Conservation (phyloP, 1,284 basidiomycete species). For the Ustilago xerochloae region DNA sequence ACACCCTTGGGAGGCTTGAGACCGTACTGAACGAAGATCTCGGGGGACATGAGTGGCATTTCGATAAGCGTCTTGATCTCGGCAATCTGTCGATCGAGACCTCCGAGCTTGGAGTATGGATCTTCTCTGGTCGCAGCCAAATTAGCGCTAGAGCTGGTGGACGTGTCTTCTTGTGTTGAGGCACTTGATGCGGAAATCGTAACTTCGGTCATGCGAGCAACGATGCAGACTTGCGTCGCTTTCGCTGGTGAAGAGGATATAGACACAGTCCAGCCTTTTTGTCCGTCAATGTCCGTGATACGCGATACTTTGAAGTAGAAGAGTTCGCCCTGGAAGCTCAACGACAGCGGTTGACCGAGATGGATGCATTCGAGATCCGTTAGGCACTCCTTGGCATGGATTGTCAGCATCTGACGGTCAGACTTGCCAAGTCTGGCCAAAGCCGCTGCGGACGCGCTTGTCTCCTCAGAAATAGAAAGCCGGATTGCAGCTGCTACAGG, state of each 20-base stretch:
- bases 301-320: not conserved
- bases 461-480: slow-evolving; percentile 34
- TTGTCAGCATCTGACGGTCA: slow-evolving; percentile 68
- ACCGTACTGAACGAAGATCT: slow-evolving; percentile 88
- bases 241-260: slow-evolving; percentile 2
- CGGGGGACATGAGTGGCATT: slow-evolving; percentile 88
- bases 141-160: not conserved
- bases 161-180: slow-evolving; percentile 22
- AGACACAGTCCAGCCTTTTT: slow-evolving; percentile 73
- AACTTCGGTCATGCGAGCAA: slow-evolving; percentile 69
- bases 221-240: slow-evolving; percentile 32
- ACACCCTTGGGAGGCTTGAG: slow-evolving; percentile 65
- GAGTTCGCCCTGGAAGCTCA: slow-evolving; percentile 27
- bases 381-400: slow-evolving; percentile 69
- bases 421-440: slow-evolving; percentile 59
- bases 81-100: slow-evolving; percentile 85
- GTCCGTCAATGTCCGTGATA: slow-evolving; percentile 78
- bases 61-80: slow-evolving; percentile 94
- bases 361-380: slow-evolving; percentile 54
- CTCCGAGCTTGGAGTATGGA: slow-evolving; percentile 80
- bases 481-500: slow-evolving; percentile 42
- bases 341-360: slow-evolving; percentile 9
- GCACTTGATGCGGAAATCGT: slow-evolving; percentile 57
- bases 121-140: slow-evolving; percentile 8
- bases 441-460: not conserved